Percentiles rank a stretch among this genome's conserved stretches.
Evolutionary conservation across 345 rosid genomes (phyloP).

Genomic region (Arabis alpina): DNA sequence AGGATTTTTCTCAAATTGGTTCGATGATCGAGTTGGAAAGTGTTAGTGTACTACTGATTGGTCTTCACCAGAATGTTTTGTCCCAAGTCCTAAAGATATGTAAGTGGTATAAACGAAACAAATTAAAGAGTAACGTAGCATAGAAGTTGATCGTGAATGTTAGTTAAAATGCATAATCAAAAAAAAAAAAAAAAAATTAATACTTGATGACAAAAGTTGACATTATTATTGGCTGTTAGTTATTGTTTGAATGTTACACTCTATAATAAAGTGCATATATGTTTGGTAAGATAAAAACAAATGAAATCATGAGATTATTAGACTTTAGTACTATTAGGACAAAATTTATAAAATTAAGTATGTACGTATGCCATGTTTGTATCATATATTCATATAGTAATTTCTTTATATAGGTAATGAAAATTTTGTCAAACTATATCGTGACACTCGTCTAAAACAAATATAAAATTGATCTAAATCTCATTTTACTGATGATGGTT

Average conservation of each 20-base stretch:
- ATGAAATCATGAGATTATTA: slow-evolving; percentile 10
- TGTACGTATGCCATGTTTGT: no score
- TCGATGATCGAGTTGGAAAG: not conserved
- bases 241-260: slow-evolving; percentile 24
- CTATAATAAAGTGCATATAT: slow-evolving; percentile 14
- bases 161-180: slow-evolving; percentile 36
- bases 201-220: slow-evolving; percentile 15
- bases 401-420: no score
- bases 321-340: not conserved
- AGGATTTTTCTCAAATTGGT: slow-evolving; percentile 6
- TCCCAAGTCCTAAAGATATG: not conserved
- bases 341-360: no score
- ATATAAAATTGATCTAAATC: no score
- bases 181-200: slow-evolving; percentile 2
- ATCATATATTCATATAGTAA: no score
- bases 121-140: slow-evolving; percentile 27
- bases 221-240: slow-evolving; percentile 21
- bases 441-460: no score
- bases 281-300: slow-evolving; percentile 18
- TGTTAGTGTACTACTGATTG: not conserved
- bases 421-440: no score
- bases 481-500: no score
- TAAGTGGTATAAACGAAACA: slow-evolving; percentile 8
- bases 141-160: slow-evolving; percentile 31
- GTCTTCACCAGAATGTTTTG: not conserved